These are phyloP conservation scores for Aspergillus baeticus DNA, from an alignment of 495 filamentous ascomycete genomes.

Conservation along the genomic window DNA sequence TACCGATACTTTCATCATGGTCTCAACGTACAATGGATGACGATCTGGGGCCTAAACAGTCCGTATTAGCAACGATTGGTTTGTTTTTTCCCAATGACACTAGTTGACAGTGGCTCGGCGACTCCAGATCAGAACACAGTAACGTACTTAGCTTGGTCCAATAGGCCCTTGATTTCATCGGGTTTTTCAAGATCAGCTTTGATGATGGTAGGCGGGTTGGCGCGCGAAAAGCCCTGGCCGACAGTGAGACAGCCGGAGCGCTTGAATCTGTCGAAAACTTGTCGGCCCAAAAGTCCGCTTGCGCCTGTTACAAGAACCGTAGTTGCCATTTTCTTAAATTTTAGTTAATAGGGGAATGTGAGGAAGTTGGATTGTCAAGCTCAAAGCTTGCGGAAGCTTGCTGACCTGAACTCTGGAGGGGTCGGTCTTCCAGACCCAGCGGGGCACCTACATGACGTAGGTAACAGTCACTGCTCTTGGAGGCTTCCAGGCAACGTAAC, in stretches of 20 bases:
- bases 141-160: conserved; percentile 57
- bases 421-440: conserved; percentile 3
- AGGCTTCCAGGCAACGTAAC: too few species aligned
- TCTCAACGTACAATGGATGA: conserved; percentile 72
- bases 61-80: conserved; percentile 12
- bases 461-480: too few species aligned
- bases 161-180: conserved; percentile 56
- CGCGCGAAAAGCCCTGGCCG: conserved; percentile 76
- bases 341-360: conserved; percentile 5
- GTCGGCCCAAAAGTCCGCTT: conserved; percentile 78
- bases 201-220: conserved; percentile 67
- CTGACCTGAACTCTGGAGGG: neutral
- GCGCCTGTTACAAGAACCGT: conserved; percentile 82
- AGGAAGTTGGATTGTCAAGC: conserved; percentile 8
- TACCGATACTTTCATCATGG: neutral
- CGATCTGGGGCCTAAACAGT: conserved; percentile 65
- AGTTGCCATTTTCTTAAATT: conserved; percentile 47
- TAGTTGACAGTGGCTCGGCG: neutral
- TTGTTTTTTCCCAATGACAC: conserved; percentile 1
- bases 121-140: neutral
- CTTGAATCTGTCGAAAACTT: conserved; percentile 75
- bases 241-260: conserved; percentile 68
- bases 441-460: conserved; percentile 20
- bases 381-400: too few species aligned
- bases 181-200: conserved; percentile 72